A percentile compares a stretch with the other conserved stretches of the same genome.
Evolutionary conservation across 768 basidiomycete species (phyloP).

Genomic region (Strobilomyces dryophilus): DNA sequence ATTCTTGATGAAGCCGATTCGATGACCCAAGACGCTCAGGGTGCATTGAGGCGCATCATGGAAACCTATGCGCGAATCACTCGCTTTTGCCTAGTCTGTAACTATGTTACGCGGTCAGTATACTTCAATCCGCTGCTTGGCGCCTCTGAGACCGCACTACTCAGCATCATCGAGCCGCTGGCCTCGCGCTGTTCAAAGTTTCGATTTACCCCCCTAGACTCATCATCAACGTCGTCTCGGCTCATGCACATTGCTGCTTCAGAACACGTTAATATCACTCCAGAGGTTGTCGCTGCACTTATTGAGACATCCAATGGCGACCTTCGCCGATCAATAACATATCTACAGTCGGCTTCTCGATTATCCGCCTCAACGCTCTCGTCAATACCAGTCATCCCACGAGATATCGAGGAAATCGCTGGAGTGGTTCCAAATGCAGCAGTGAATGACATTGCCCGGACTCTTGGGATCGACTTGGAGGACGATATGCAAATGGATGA

Average conservation of each 20-base stretch:
- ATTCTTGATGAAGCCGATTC: slow-evolving; percentile 99
- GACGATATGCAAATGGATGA: slow-evolving; percentile 52
- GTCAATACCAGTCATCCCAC: slow-evolving; percentile 67
- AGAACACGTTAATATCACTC: slow-evolving; percentile 60
- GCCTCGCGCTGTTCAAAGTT: slow-evolving; percentile 99
- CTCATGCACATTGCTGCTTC: slow-evolving; percentile 74
- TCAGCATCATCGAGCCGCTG: slow-evolving; percentile 95
- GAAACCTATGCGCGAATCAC: slow-evolving; percentile 98
- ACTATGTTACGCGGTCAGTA: slow-evolving; percentile 92
- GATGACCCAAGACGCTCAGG: slow-evolving; percentile 99
- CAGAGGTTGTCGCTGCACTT: slow-evolving; percentile 64
- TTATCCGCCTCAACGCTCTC: slow-evolving; percentile 72
- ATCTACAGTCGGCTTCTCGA: slow-evolving; percentile 92
- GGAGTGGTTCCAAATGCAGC: slow-evolving; percentile 84
- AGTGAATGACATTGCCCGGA: slow-evolving; percentile 62
- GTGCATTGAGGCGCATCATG: slow-evolving; percentile 97
- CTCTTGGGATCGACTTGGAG: slow-evolving; percentile 67
- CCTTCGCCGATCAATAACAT: slow-evolving; percentile 94
- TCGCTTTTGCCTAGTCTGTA: slow-evolving; percentile 96
- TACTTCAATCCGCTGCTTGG: neutral
- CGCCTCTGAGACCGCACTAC: neutral
- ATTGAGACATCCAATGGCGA: slow-evolving; percentile 86
- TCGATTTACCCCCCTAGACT: slow-evolving; percentile 90
- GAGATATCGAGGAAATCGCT: slow-evolving; percentile 93
- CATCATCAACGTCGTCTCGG: slow-evolving; percentile 66